A percentile compares a stretch with the other conserved stretches of the same genome.
Conservation (phyloP, 2,329 filamentous ascomycete genomes). For the Lecanicillium sp. region DNA sequence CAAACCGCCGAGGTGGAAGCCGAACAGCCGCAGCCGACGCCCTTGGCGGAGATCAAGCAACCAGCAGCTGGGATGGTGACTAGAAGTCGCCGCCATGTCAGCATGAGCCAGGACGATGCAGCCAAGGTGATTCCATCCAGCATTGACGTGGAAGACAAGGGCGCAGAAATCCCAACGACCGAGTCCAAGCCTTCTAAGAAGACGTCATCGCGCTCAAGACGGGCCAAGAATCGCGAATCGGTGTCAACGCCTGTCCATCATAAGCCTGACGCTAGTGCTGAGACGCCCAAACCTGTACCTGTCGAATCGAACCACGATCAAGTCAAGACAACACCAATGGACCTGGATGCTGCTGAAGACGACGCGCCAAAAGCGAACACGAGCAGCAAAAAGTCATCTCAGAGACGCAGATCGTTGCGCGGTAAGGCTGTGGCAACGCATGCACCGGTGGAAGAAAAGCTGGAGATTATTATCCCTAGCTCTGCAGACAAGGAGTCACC, state of each 20-base stretch:
- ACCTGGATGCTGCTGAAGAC: neutral
- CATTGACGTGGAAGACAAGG: slow-evolving; percentile 1
- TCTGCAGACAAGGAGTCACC: neutral
- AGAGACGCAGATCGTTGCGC: slow-evolving; percentile 7
- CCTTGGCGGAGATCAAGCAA: slow-evolving; percentile 1
- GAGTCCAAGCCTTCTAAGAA: neutral
- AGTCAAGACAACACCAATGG: neutral
- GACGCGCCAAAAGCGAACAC: neutral
- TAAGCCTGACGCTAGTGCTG: neutral
- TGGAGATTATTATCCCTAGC: neutral
- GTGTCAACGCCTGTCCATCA: neutral
- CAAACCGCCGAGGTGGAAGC: neutral
- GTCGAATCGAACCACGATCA: neutral
- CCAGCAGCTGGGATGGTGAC: slow-evolving; percentile 9
- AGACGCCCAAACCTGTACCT: neutral
- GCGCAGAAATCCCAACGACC: neutral
- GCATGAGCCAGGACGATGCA: neutral
- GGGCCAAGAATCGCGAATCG: neutral
- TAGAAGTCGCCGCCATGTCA: slow-evolving; percentile 11
- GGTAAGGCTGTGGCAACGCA: slow-evolving; percentile 4
- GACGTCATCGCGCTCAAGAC: neutral
- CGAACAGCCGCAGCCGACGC: neutral
- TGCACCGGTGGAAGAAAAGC: neutral
- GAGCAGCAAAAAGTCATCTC: neutral
- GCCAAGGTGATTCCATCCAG: slow-evolving; percentile 12